Evolutionary conservation across 345 rosid species (phyloP).

Genomic region (Lagerstroemia speciosa): DNA sequence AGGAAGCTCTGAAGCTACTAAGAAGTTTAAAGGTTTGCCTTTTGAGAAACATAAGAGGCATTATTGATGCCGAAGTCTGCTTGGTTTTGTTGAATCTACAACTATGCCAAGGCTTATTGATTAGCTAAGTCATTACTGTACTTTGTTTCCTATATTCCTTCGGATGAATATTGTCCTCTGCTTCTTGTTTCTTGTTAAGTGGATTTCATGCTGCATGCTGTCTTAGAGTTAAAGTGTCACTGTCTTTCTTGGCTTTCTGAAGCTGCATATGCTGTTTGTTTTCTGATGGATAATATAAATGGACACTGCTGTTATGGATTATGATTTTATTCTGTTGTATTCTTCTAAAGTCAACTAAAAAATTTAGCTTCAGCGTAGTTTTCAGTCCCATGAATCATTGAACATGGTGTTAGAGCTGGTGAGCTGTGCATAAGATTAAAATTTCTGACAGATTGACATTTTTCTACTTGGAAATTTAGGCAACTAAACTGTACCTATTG

Average conservation of each 20-base stretch:
- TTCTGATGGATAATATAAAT: neutral
- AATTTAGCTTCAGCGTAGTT: neutral
- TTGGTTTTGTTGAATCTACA: neutral
- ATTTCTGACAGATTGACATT: neutral
- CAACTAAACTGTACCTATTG: neutral
- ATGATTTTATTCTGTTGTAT: neutral
- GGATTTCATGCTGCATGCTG: neutral
- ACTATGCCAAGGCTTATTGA: constrained; percentile 6
- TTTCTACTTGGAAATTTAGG: neutral
- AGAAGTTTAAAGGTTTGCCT: constrained; percentile 65
- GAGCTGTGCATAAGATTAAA: no score
- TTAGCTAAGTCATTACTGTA: neutral
- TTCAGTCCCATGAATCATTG: neutral
- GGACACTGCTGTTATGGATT: neutral
- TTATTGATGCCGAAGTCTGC: neutral
- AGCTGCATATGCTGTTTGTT: neutral
- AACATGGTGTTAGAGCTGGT: no score
- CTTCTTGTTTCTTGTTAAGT: neutral
- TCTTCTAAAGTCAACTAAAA: neutral
- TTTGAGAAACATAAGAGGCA: constrained; percentile 5
- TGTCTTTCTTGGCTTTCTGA: neutral
- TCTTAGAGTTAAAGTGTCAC: neutral
- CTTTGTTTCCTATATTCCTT: neutral
- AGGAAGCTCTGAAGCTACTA: constrained; percentile 55
- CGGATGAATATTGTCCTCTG: neutral